Percentiles rank a stretch among this genome's conserved stretches.
These are phyloP conservation scores for Pulveroboletus sp. DNA, from an alignment of 768 basidiomycete species.

Conservation along the genomic window DNA sequence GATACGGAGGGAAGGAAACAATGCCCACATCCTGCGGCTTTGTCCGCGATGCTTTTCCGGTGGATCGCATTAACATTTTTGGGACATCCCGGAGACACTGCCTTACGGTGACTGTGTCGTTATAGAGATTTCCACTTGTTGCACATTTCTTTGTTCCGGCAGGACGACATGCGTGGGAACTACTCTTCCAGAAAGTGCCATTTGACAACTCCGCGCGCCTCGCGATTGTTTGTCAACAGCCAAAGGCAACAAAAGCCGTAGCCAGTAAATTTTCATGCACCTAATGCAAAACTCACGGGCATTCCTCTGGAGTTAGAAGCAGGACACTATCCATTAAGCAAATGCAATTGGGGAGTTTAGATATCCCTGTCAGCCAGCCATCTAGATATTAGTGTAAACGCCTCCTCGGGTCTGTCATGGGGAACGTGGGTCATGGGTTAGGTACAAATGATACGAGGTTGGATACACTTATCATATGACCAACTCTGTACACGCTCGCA, in stretches of 20 bases:
- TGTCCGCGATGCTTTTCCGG: not conserved
- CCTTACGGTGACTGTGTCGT: no score
- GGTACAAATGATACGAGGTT: slow-evolving; percentile 12
- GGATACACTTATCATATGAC: slow-evolving; percentile 60
- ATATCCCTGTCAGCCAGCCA: slow-evolving; percentile 51
- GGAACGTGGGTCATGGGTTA: slow-evolving; percentile 45
- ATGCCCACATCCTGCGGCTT: not conserved
- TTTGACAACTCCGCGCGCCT: no score
- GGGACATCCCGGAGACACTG: no score
- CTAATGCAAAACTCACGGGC: not conserved
- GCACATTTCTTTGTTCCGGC: not conserved
- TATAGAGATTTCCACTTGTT: slow-evolving; percentile 1
- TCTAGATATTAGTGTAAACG: slow-evolving; percentile 56
- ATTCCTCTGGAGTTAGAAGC: not conserved
- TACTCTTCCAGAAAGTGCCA: no score
- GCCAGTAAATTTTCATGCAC: not conserved
- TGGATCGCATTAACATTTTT: no score
- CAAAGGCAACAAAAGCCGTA: not conserved
- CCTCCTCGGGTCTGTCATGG: slow-evolving; percentile 64
- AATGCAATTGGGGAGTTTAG: slow-evolving; percentile 19
- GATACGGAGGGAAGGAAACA: not conserved
- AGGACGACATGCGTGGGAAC: not conserved
- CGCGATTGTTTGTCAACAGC: not conserved
- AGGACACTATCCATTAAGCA: not conserved
- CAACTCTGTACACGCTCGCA: slow-evolving; percentile 60